These are phyloP conservation scores for Trichosanthes cucumerina DNA, from an alignment of 306 rosid species.

Conservation along the genomic window DNA sequence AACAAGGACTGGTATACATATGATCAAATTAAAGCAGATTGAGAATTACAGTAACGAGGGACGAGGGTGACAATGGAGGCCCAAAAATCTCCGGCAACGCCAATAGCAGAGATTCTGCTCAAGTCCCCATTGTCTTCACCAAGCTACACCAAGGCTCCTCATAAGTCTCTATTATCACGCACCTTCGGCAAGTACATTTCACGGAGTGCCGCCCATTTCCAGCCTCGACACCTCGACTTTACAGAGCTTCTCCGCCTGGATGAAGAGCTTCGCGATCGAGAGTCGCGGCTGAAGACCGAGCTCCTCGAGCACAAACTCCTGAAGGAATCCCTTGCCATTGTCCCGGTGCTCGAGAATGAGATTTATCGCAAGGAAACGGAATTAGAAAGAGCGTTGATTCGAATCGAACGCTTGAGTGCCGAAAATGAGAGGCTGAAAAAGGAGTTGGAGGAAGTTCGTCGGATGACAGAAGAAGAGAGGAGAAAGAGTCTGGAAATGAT, in stretches of 20 bases:
- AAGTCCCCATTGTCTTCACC: constrained; percentile 37
- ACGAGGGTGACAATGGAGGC: constrained; percentile 64
- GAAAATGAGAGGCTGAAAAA: constrained; percentile 36
- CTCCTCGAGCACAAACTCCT: constrained; percentile 64
- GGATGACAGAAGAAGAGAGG: constrained; percentile 28
- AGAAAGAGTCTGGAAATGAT: constrained; percentile 25
- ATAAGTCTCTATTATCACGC: constrained; percentile 56
- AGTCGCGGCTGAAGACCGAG: constrained; percentile 71
- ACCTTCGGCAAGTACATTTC: constrained; percentile 73
- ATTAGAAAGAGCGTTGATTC: constrained; percentile 26
- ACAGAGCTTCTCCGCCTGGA: constrained; percentile 64
- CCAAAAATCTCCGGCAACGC: constrained; percentile 42
- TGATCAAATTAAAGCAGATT: not conserved
- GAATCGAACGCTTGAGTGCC: constrained; percentile 25
- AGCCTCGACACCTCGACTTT: constrained; percentile 76
- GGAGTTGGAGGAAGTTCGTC: constrained; percentile 29
- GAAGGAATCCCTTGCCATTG: constrained; percentile 56
- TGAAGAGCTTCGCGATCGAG: constrained; percentile 79
- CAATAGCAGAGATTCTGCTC: constrained; percentile 33
- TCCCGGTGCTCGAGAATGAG: constrained; percentile 67
- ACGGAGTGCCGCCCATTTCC: constrained; percentile 75
- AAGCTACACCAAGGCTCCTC: constrained; percentile 36
- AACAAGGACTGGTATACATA: not conserved
- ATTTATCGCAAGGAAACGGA: constrained; percentile 35
- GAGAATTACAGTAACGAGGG: constrained; percentile 25